phyloP scores from a whole-genome alignment of 2,329 filamentous ascomycete genomes.

The Aspergillus floridensis region DNA sequence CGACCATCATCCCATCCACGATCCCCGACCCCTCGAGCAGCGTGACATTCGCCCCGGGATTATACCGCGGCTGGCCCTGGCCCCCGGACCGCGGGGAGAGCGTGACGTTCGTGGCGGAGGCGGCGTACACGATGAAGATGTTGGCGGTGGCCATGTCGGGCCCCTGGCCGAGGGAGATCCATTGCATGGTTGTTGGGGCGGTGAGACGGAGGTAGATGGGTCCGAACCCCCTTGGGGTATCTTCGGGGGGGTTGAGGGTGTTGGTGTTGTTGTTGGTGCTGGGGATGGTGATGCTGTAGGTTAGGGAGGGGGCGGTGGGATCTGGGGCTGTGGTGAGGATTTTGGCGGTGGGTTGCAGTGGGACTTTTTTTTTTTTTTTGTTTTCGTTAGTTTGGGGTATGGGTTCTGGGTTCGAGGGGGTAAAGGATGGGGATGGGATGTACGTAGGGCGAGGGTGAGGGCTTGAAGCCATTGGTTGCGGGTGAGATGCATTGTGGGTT shows the following conservation, averaged over 20 bases:
- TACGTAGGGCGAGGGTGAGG: too few species aligned
- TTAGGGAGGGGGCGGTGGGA: neutral
- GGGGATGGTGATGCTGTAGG: conserved; percentile 4
- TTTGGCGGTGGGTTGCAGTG: neutral
- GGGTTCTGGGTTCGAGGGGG: neutral
- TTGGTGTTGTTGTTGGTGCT: neutral
- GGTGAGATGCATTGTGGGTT: too few species aligned
- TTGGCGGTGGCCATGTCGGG: neutral
- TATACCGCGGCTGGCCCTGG: neutral
- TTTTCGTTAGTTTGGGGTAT: neutral
- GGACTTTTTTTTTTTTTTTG: neutral
- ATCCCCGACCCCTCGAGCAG: neutral
- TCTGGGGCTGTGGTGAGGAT: neutral
- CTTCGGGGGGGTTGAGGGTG: neutral
- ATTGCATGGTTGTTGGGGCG: neutral
- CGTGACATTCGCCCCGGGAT: neutral
- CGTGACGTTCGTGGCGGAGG: neutral
- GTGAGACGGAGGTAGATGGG: neutral
- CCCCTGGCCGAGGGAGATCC: neutral
- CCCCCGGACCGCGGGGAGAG: conserved; percentile 1
- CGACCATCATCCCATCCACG: neutral
- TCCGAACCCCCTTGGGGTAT: neutral
- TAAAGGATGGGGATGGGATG: too few species aligned
- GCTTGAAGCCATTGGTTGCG: too few species aligned
- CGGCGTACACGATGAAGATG: neutral